Conservation (phyloP, 805 yeast species). For the Cyberlindnera misumaiensis region DNA sequence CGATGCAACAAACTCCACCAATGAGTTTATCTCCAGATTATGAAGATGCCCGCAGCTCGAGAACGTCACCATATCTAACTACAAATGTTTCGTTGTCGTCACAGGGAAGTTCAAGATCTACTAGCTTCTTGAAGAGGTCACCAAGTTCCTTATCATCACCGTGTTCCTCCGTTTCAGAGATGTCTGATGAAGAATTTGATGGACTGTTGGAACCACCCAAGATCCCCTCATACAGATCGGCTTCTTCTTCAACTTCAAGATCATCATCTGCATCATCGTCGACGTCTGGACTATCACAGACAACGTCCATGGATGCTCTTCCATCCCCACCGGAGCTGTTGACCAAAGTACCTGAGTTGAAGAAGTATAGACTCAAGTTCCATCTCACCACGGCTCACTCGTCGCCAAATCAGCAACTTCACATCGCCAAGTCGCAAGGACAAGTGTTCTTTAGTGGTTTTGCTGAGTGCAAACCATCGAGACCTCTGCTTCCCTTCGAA, state of each 20-base stretch:
- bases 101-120: slow-evolving; percentile 5
- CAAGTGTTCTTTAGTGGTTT: slow-evolving; percentile 11
- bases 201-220: slow-evolving; percentile 1
- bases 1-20: slow-evolving; percentile 5
- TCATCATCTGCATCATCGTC: slow-evolving; percentile 11
- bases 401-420: slow-evolving; percentile 25
- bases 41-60: neutral
- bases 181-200: slow-evolving; percentile 17
- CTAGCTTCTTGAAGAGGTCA: slow-evolving; percentile 8
- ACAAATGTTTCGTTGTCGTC: slow-evolving; percentile 9
- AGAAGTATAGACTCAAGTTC: slow-evolving; percentile 40
- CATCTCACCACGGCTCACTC: slow-evolving; percentile 39
- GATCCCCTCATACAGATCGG: neutral
- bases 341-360: slow-evolving; percentile 37
- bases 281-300: slow-evolving; percentile 1
- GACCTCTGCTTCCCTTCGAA: slow-evolving; percentile 14
- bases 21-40: slow-evolving; percentile 5
- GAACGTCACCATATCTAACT: slow-evolving; percentile 6
- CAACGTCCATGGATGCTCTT: slow-evolving; percentile 20
- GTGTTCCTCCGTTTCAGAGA: slow-evolving; percentile 13
- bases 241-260: neutral
- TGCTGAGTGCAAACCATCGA: slow-evolving; percentile 1
- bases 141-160: slow-evolving; percentile 12
- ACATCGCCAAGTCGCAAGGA: slow-evolving; percentile 18
- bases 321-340: slow-evolving; percentile 40